Evolutionary conservation across 2,329 filamentous ascomycete genomes (phyloP), one percentile per base, ranked within the genome.

Genomic region (Exophiala sideris): DNA sequence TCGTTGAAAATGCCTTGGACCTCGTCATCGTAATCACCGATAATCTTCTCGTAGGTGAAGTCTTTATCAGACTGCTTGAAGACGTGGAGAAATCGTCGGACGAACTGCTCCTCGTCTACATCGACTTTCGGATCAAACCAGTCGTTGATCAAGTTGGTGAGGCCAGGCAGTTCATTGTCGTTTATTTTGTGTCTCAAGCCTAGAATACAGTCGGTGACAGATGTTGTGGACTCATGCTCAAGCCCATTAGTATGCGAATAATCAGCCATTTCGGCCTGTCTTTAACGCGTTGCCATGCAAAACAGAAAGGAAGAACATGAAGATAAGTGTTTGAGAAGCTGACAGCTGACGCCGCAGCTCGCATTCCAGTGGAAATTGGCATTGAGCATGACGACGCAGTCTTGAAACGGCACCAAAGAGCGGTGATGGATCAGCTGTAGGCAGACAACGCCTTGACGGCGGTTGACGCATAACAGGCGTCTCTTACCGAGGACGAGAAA

Each of bases 151-250:
- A 60, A 42, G 3, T 36, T 39, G 3, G 32, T 29, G 39, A 60
- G 49, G 14, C 57, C 57, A 24, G 57, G 57, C 14, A 60, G 57
- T 32, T 55, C 49, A 5, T 57, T 52, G 29, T 44, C 39, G 32
- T 60, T 49, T 12, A 57, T 45, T n/a, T 57, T 57, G 12, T 52
- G 18, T 36, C 35, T 57, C 39, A 60, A 36, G 3, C 51, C 57
- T 34, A 60, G 38, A 33, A 60, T 57, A 36, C 57, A 57, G 10
- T 60, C 57, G 24, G 54, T 60, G 35, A 60, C 54, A n/a, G 57
- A 57, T 18, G 54, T 49, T 32, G 46, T 11, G 9, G 54, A 52
- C 21, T 60, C 48, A 42, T 60, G 52, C 14, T 54, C 54, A 47
- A 57, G 57, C 24, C 24, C 24, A 21, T 50, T n/a, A 35, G 42